Base-by-base conservation (phyloP, 495 filamentous ascomycete species). In the Aeminium ludgeri region DNA sequence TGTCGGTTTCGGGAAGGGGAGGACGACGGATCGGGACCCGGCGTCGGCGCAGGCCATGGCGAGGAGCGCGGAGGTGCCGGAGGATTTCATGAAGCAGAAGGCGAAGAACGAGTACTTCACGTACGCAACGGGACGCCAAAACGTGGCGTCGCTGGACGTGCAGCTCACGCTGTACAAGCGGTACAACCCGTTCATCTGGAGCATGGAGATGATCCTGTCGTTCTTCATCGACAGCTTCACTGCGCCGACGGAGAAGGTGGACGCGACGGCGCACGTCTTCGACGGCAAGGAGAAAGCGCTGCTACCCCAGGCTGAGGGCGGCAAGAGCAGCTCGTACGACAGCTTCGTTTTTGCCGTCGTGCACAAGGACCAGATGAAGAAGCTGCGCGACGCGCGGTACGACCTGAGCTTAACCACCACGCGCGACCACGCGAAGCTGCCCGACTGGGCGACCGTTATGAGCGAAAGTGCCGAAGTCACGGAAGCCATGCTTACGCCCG, bases 381-480 rank as follows among this genome's bases (percentile, higher is more conserved):
- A 73, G 51, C 72, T 92, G 55, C 75, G 89, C 36, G 80, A 91
- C 27, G 89, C 93, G 39, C 78, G 91, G 50, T 97, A 95, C 59
- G 89, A 97, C 61, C 67, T 94, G 23, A 89, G 81, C 19, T 74
- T 97, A 39, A 94, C 89, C 17, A 75, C 70, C 49, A 94, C 87
- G 46, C 87, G 83, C 65, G 91, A 97, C 49, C 76, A 86, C 60
- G 51, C 75, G 19, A 92, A 86, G 65, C 72, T 96, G 6, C 91
- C 89, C n/a, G 60, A 65, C 42, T 96, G 91, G 91, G 68, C 78
- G 12, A 92, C 84, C 1, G 79, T 94, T 53, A 94, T 97, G 89
- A 86, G 73, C 46, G 89, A 97, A 68, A 92, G 76, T 56, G 85
- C 86, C 19, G 91, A 95, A 60, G 74, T 97, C 49, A 93, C 86